phyloP scores from a whole-genome alignment of 306 rosid species.

The Prunus mume region DNA sequence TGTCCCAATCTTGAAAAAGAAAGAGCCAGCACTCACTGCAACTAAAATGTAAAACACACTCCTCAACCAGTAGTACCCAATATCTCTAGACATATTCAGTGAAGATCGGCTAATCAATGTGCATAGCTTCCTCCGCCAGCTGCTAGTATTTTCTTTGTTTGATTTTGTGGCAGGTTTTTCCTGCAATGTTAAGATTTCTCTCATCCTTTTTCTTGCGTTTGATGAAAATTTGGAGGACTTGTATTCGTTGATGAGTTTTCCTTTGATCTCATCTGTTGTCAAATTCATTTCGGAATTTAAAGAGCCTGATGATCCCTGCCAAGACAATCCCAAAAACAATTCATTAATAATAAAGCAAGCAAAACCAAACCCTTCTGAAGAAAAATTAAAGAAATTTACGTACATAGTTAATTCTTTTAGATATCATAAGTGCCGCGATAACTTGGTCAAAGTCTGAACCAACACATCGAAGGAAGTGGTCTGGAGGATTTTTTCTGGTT shows the following conservation, averaged over 20 bases:
- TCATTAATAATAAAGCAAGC: no score
- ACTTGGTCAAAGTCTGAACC: conserved; percentile 28
- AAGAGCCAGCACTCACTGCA: conserved; percentile 15
- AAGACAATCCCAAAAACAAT: neutral
- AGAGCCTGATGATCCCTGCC: conserved; percentile 13
- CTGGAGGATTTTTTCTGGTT: conserved; percentile 24
- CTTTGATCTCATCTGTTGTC: conserved; percentile 17
- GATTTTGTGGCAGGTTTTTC: neutral
- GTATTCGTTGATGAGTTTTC: conserved; percentile 15
- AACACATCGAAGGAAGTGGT: conserved; percentile 33
- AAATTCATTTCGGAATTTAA: neutral
- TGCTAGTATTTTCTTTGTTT: neutral
- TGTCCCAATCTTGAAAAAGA: conserved; percentile 13
- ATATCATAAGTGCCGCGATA: neutral
- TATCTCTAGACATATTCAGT: conserved; percentile 29
- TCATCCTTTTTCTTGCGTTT: conserved; percentile 11
- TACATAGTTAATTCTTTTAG: conserved; percentile 5
- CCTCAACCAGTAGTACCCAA: conserved; percentile 30
- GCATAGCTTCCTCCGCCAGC: conserved; percentile 15
- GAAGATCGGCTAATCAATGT: conserved; percentile 18
- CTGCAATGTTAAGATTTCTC: conserved; percentile 9
- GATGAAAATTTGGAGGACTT: conserved; percentile 8
- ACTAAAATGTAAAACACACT: conserved; percentile 13
- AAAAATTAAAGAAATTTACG: neutral
- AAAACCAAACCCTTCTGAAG: neutral